Evolutionary conservation across 352 stramenopile genomes (phyloP), one percentile per base, ranked within the genome.

Genomic region (Pythium rishiriense): DNA sequence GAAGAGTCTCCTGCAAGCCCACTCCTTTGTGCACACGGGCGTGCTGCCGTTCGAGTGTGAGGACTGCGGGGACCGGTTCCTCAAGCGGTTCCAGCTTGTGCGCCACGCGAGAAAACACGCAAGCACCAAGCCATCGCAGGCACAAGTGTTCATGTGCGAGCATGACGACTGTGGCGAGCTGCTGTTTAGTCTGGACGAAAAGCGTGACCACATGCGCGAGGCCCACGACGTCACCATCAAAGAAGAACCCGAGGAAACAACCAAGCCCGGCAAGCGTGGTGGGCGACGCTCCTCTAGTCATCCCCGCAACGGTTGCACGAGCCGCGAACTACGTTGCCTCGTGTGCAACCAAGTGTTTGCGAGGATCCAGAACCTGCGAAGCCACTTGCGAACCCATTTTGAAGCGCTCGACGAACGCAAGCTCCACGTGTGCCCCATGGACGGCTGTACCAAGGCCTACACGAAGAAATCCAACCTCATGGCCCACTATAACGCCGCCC

Each of bases 21-120:
- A 94, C 43, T 73, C 76, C 52, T 94, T 82, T 54, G 81, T 91
- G 4, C 85, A 94, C 64, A 94, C 81, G 3, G 85, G 85, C 24
- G 70, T 90, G 43, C 42, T 86, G 11, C 85, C 85, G 47, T 94
- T 94, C 17, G 72, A 81, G 59, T 94, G 85, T 39, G 62, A 76
- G 1, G 71, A 83, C 22, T 94, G 85, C 60, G 65, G 66, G 11
- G 58, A 81, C 33, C 69, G 74, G 5, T 94, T 90, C 58, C 58
- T 81, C 12, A 94, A 94, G 55, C 69, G 72, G 6, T 92, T 81
- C 53, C 71, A 80, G 39, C 61, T 94, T 12, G 70, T 22, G 1
- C 72, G 78, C 11, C 85, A 94, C 55, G 68, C 78, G 37, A 62
- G 81, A 7, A 69, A 55, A 19, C 83, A 88, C 53, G 39, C 64